Evolutionary conservation across 2,329 filamentous ascomycete species (phyloP).

Genomic region (Pseudovirgaria hyperparasitica): DNA sequence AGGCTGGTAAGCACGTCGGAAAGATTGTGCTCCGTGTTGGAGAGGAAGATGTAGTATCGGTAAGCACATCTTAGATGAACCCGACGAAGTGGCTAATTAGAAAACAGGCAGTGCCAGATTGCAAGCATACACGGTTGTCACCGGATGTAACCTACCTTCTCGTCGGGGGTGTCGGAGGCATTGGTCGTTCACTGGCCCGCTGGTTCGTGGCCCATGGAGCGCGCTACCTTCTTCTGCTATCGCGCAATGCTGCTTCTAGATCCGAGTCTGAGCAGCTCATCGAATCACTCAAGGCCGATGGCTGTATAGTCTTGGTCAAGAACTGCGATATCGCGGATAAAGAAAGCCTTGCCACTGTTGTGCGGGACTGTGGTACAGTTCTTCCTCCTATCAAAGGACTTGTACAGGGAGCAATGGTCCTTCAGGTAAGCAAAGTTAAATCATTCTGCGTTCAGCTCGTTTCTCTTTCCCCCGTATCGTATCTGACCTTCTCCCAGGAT

Average conservation of each 20-base stretch:
- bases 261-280: not conserved
- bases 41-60: not conserved
- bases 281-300: not conserved
- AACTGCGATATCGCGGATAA: conserved; percentile 2
- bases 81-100: not conserved
- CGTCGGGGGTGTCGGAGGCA: conserved; percentile 5
- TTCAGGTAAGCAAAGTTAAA: conserved; percentile 1
- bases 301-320: not conserved
- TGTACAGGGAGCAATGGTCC: conserved; percentile 18
- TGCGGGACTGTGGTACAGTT: conserved; percentile 6
- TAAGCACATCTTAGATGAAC: not conserved
- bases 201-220: conserved; percentile 3
- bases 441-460: no score
- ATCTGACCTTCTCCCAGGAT: conserved; percentile 1
- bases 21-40: conserved; percentile 3
- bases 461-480: no score
- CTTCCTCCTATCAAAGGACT: conserved; percentile 9
- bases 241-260: not conserved
- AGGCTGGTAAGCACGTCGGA: conserved; percentile 5
- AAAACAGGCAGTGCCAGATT: no score
- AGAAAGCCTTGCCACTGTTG: not conserved
- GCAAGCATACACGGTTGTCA: no score
- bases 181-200: conserved; percentile 3
- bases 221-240: conserved; percentile 4
- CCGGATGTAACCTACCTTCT: no score